Evolutionary conservation across 768 basidiomycete genomes (phyloP).

Genomic region (Xerocomus potaroensis): DNA sequence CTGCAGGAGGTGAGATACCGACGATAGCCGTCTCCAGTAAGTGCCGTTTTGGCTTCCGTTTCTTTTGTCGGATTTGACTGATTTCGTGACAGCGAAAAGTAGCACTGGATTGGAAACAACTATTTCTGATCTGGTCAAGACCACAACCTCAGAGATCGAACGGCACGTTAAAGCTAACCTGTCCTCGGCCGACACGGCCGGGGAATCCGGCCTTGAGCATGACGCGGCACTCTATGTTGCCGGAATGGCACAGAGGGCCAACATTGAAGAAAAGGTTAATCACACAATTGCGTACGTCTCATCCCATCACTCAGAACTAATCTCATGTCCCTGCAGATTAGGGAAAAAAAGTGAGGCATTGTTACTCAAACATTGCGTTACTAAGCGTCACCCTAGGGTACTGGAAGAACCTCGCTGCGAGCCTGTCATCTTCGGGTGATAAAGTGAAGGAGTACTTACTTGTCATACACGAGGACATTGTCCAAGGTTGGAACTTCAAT

Average conservation of each 20-base stretch:
- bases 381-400: neutral
- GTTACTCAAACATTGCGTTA: neutral
- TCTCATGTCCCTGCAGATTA: neutral
- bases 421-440: neutral
- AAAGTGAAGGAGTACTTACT: neutral
- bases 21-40: neutral
- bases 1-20: neutral
- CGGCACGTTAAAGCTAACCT: neutral
- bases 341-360: neutral
- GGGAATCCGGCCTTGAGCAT: neutral
- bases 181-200: neutral
- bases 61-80: neutral
- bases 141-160: neutral
- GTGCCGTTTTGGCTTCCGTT: neutral
- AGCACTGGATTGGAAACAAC: neutral
- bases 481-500: neutral
- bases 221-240: neutral
- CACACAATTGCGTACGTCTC: neutral
- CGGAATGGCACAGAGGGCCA: neutral
- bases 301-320: neutral
- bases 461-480: neutral
- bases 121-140: neutral
- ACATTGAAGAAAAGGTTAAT: neutral
- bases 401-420: neutral
- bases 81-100: neutral